Evolutionary conservation across 208 protist genomes (phyloP), one percentile per base, ranked within the genome.

Genomic region (Novymonas esmeraldas): DNA sequence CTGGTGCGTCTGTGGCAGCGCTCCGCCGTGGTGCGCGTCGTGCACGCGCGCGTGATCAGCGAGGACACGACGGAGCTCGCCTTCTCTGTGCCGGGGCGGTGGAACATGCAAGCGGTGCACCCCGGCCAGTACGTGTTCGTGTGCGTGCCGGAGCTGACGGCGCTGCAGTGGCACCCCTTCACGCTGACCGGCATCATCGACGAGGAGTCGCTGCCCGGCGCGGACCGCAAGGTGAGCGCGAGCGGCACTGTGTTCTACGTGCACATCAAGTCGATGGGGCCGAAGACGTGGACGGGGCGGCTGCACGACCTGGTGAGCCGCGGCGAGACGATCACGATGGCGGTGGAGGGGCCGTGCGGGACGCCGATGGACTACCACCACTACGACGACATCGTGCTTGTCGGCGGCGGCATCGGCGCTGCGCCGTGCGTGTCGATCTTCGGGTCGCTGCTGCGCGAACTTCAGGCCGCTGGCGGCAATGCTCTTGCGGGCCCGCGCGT

Each of bases 81-180:
- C 44, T 71, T 79, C 56, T 48, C 49, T 28, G 51, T 62, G 26
- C 59, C 46, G 18, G 48, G 58, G n/a, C 34, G 42, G 29, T 51
- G 44, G 14, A 34, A 45, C 28, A 58, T 61, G 44, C 38, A 29
- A 24, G n/a, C 18, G 41, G 56, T 77, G 36, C 36, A 67, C 36
- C 58, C 72, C 0, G 77, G 77, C 11, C 77, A 82, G 71, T 87
- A 85, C 59, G 74, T 81, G 28, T 78, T 84, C 59, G 41, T 90
- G 45, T 85, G 83, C 60, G 50, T 90, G 31, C 81, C 84, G 22
- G 68, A 82, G 42, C 46, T 90, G 31, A 79, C 84, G 28, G 54
- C 86, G 18, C 66, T 87, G 57, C 69, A 90, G 66, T 90, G 84
- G 84, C 84, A 90, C 67, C 84, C 84, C 6, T 85, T 90, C 62